Evolutionary conservation across 192 early-diverging fungal species (phyloP).

Genomic region (Thoreauomyces humboldtii): DNA sequence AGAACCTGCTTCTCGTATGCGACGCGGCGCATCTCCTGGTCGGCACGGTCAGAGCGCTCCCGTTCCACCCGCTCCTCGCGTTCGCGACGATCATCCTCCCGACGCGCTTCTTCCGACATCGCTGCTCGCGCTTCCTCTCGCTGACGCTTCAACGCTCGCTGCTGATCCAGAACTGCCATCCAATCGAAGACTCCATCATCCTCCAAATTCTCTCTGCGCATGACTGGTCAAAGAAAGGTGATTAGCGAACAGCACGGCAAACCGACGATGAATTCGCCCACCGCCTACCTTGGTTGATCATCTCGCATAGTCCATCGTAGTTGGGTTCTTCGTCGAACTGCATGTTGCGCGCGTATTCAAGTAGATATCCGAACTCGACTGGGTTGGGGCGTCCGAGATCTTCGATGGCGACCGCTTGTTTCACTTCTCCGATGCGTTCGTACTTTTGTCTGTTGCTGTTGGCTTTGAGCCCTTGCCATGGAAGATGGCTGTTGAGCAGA

Average conservation of each 20-base stretch:
- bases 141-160: conserved; percentile 14
- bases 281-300: conserved; percentile 77
- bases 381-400: conserved; percentile 89
- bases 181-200: conserved; percentile 97
- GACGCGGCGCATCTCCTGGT: conserved; percentile 11
- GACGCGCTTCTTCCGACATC: conserved; percentile 18
- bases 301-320: conserved; percentile 85
- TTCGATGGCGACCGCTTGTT: conserved; percentile 82
- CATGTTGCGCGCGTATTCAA: conserved; percentile 86
- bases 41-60: conserved; percentile 4
- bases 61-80: conserved; percentile 15
- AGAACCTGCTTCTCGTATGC: conserved; percentile 18
- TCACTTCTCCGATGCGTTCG: conserved; percentile 99
- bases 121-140: conserved; percentile 9
- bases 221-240: conserved; percentile 24
- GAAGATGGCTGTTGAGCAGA: conserved; percentile 88
- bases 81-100: conserved; percentile 18
- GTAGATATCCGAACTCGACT: conserved; percentile 84
- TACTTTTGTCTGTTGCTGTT: conserved; percentile 99
- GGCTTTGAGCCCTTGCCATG: conserved; percentile 98
- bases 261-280: too few species aligned
- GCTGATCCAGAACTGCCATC: conserved; percentile 64
- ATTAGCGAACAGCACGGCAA: neutral
- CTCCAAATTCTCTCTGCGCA: conserved; percentile 55
- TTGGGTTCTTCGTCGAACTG: conserved; percentile 97